These are phyloP conservation scores for Tuber borchii DNA, from an alignment of 495 filamentous ascomycete species.

Conservation along the genomic window DNA sequence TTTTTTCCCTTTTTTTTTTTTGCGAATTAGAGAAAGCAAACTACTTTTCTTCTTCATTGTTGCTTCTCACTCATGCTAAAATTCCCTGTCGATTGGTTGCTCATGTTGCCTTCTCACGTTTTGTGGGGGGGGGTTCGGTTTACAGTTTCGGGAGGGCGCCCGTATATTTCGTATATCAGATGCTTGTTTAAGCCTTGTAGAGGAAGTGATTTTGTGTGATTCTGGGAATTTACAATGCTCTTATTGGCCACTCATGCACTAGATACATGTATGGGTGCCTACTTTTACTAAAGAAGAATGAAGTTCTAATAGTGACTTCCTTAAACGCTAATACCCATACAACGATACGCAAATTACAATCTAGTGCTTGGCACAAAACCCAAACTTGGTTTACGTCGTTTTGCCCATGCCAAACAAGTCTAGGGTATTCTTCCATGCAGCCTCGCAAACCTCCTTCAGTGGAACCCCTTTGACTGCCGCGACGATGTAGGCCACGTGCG, in stretches of 20 bases:
- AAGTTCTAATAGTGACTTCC: background rate
- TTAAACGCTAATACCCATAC: background rate
- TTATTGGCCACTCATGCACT: background rate
- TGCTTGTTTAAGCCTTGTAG: background rate
- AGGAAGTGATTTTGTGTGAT: conserved; percentile 1
- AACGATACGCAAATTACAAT: background rate
- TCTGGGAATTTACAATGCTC: background rate
- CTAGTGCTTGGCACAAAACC: background rate
- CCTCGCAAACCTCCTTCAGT: conserved; percentile 76
- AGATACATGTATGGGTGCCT: background rate
- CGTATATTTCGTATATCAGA: background rate
- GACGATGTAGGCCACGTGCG: conserved; percentile 76
- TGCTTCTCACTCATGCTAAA: background rate
- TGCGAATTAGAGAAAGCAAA: conserved; percentile 19
- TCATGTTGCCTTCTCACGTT: background rate
- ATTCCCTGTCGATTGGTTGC: background rate
- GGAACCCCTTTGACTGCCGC: conserved; percentile 72
- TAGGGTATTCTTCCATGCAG: conserved; percentile 76
- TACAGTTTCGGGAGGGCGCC: background rate
- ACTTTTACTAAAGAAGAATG: background rate
- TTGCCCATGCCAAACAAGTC: conserved; percentile 70
- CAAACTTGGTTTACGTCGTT: background rate
- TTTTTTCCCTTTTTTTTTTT: conserved; percentile 10
- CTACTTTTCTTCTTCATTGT: conserved; percentile 11
- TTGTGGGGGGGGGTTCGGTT: background rate